Conservation (phyloP, 345 rosid species). For the Durio zibethinus region DNA sequence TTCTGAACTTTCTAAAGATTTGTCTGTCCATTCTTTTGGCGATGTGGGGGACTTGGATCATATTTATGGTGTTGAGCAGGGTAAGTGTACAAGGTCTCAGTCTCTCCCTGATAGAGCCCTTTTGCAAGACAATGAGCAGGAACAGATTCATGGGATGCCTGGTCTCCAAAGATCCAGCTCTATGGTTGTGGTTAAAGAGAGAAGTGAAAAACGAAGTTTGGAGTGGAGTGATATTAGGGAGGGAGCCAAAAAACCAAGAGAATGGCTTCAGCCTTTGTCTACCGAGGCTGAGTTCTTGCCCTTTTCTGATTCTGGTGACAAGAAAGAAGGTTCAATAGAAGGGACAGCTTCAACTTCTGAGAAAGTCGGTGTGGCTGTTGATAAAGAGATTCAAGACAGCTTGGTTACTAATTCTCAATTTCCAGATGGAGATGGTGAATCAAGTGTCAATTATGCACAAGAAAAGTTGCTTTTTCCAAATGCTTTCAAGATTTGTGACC, state of each 20-base stretch:
- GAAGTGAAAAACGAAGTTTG: constrained; percentile 61
- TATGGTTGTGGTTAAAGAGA: constrained; percentile 39
- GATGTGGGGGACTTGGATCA: constrained; percentile 36
- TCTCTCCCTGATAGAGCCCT: constrained; percentile 53
- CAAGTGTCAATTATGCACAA: constrained; percentile 43
- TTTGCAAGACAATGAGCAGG: constrained; percentile 38
- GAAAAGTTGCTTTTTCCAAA: constrained; percentile 75
- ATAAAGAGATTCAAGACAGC: constrained; percentile 33
- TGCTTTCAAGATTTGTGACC: constrained; percentile 91
- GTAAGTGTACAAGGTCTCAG: constrained; percentile 49
- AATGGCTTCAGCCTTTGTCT: constrained; percentile 54
- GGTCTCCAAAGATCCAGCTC: constrained; percentile 46
- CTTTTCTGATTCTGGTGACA: constrained; percentile 32
- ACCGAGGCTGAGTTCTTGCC: constrained; percentile 28
- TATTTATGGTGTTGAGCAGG: constrained; percentile 32
- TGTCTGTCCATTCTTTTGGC: constrained; percentile 28
- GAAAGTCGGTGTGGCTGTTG: constrained; percentile 18
- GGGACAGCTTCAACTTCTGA: constrained; percentile 31
- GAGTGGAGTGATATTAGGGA: constrained; percentile 47
- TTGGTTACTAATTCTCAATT: constrained; percentile 29
- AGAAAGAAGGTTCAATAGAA: constrained; percentile 24
- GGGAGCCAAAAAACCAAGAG: constrained; percentile 59
- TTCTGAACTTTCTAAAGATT: constrained; percentile 33
- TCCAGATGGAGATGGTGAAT: constrained; percentile 28
- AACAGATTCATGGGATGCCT: constrained; percentile 33